Conservation (phyloP, 139 green algal species). For the Chlorella sp. region DNA sequence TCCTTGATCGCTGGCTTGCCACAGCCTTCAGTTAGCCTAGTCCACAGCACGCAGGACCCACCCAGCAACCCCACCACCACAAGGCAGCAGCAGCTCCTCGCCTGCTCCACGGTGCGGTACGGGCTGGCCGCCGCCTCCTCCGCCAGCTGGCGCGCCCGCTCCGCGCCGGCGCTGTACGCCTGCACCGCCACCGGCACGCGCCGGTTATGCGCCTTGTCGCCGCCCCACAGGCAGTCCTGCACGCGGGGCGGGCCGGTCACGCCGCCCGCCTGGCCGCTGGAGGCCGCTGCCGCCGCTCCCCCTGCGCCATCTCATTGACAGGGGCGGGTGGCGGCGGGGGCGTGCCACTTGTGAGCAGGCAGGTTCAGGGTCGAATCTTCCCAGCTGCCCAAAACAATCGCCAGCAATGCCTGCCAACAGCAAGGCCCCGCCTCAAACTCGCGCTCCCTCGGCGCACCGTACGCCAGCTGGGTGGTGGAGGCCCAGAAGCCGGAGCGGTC, state of each 20-base stretch:
- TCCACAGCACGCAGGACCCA: too few species aligned
- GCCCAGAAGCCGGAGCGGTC: constrained; percentile 17
- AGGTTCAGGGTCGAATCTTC: neutral
- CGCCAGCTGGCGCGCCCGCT: constrained; percentile 16
- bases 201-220: constrained; percentile 17
- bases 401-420: neutral
- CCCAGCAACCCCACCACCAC: too few species aligned
- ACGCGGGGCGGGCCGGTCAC: neutral
- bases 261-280: neutral
- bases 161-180: neutral
- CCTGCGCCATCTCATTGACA: neutral
- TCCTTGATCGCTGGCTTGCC: too few species aligned
- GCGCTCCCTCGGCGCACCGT: neutral
- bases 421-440: neutral
- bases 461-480: constrained; percentile 35
- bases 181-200: constrained; percentile 9
- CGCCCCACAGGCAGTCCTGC: constrained; percentile 24
- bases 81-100: neutral
- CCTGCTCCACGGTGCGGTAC: constrained; percentile 31
- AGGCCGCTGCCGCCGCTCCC: neutral
- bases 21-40: too few species aligned
- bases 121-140: constrained; percentile 17
- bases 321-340: neutral
- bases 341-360: neutral
- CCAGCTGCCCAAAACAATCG: neutral